Conservation (phyloP, 2,329 filamentous ascomycete species). For the Fusarium ramigenum region DNA sequence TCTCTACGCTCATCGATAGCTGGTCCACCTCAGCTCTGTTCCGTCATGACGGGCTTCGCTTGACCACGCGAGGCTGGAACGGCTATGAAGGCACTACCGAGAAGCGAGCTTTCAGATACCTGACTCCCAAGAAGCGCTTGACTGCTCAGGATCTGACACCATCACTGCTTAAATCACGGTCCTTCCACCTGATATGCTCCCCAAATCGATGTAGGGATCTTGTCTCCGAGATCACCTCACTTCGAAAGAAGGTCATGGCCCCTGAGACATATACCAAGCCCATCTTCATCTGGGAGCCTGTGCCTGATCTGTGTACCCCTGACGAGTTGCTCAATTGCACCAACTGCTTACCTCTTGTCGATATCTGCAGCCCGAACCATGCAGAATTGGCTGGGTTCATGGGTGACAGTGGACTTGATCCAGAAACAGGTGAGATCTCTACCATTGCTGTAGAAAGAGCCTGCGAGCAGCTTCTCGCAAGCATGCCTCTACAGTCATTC, state of each 20-base stretch:
- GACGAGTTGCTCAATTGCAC: slow-evolving; percentile 72
- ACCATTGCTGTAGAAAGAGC: slow-evolving; percentile 63
- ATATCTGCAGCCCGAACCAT: slow-evolving; percentile 83
- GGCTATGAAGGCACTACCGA: slow-evolving; percentile 79
- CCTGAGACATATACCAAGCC: slow-evolving; percentile 62
- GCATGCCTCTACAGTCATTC: slow-evolving; percentile 71
- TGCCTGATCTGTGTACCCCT: slow-evolving; percentile 85
- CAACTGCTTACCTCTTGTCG: slow-evolving; percentile 68
- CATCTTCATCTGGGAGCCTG: slow-evolving; percentile 92
- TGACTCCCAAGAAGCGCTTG: slow-evolving; percentile 85
- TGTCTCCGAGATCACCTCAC: slow-evolving; percentile 73
- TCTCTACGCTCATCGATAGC: slow-evolving; percentile 70
- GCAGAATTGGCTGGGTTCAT: slow-evolving; percentile 89
- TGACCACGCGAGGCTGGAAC: slow-evolving; percentile 94
- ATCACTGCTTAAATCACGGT: slow-evolving; percentile 73
- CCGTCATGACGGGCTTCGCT: slow-evolving; percentile 69
- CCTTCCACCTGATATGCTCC: slow-evolving; percentile 90
- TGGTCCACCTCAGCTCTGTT: slow-evolving; percentile 82
- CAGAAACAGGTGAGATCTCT: slow-evolving; percentile 63
- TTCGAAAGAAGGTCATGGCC: slow-evolving; percentile 56
- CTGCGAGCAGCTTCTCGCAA: slow-evolving; percentile 70
- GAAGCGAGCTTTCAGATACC: slow-evolving; percentile 82
- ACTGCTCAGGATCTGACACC: slow-evolving; percentile 75
- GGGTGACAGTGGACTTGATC: slow-evolving; percentile 66
- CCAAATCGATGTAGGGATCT: slow-evolving; percentile 80